A percentile compares a stretch with the other conserved stretches of the same genome.
Conservation (phyloP, 768 basidiomycete genomes). For the Dentipellis fragilis region DNA sequence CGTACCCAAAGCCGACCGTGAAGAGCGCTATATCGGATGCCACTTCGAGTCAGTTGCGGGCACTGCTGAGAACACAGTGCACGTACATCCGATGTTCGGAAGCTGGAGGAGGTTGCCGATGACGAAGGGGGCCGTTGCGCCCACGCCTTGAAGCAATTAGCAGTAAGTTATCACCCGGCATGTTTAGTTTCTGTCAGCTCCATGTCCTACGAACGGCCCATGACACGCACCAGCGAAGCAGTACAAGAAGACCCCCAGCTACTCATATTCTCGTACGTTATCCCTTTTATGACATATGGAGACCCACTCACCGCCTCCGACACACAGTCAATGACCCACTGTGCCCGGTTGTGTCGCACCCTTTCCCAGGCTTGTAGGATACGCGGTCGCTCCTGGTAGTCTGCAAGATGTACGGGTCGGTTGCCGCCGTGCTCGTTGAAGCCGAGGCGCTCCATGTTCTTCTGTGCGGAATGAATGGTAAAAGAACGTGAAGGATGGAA, state of each 20-base stretch:
- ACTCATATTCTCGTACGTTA: background rate
- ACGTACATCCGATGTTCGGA: conserved; percentile 22
- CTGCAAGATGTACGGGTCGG: conserved; percentile 28
- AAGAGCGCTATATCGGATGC: conserved; percentile 17
- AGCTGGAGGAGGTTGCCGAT: conserved; percentile 18
- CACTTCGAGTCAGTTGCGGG: background rate
- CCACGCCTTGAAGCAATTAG: conserved; percentile 18
- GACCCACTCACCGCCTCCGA: conserved; percentile 43
- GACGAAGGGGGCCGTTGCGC: conserved; percentile 23
- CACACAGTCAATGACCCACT: conserved; percentile 47
- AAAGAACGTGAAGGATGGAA: too few relatives aligned
- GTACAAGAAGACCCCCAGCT: conserved; percentile 11
- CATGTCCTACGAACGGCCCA: too few relatives aligned
- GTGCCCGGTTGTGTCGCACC: conserved; percentile 27
- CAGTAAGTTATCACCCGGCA: background rate
- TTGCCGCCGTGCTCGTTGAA: too few relatives aligned
- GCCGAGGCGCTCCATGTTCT: too few relatives aligned
- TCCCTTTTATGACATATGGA: too few relatives aligned
- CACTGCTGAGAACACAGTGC: background rate
- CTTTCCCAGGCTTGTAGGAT: conserved; percentile 42
- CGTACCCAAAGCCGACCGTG: conserved; percentile 27
- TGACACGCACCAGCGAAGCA: conserved; percentile 8
- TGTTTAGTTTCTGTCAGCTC: background rate
- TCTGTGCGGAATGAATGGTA: too few relatives aligned
- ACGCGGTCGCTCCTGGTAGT: conserved; percentile 28